phyloP scores from a whole-genome alignment of 2,329 filamentous ascomycete genomes.

The Cercospora zeae-maydis region DNA sequence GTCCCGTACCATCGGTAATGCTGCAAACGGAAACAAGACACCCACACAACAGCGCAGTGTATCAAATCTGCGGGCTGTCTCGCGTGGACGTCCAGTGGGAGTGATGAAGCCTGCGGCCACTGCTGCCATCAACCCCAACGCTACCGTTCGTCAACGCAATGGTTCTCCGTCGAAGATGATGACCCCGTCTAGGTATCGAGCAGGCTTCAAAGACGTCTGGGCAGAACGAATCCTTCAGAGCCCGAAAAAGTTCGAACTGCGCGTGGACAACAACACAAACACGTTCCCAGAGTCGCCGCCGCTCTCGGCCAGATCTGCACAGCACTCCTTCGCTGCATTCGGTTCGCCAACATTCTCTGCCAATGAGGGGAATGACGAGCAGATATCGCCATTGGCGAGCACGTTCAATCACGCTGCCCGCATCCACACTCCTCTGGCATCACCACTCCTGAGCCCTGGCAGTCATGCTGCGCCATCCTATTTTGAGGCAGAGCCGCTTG shows the following conservation, averaged over 20 bases:
- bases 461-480: constrained; percentile 23
- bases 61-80: constrained; percentile 32
- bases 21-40: constrained; percentile 33
- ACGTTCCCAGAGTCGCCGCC: constrained; percentile 45
- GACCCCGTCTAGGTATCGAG: constrained; percentile 49
- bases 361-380: constrained; percentile 28
- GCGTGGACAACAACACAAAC: constrained; percentile 43
- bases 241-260: constrained; percentile 49
- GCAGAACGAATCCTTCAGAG: constrained; percentile 47
- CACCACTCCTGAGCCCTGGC: constrained; percentile 28
- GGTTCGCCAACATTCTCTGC: constrained; percentile 26
- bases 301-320: constrained; percentile 42
- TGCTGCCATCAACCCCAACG: constrained; percentile 21
- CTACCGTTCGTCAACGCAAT: constrained; percentile 33
- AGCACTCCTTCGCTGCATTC: constrained; percentile 38
- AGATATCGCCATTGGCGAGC: constrained; percentile 32
- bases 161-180: constrained; percentile 50
- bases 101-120: constrained; percentile 31
- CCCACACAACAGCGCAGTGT: constrained; percentile 27
- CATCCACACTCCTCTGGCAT: constrained; percentile 32
- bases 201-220: constrained; percentile 50
- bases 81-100: constrained; percentile 33
- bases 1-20: constrained; percentile 20
- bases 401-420: constrained; percentile 33
- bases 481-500: constrained; percentile 24